Evolutionary conservation across 1,139 yeast species (phyloP).

Genomic region (Suzukiozyma palmioleophila): DNA sequence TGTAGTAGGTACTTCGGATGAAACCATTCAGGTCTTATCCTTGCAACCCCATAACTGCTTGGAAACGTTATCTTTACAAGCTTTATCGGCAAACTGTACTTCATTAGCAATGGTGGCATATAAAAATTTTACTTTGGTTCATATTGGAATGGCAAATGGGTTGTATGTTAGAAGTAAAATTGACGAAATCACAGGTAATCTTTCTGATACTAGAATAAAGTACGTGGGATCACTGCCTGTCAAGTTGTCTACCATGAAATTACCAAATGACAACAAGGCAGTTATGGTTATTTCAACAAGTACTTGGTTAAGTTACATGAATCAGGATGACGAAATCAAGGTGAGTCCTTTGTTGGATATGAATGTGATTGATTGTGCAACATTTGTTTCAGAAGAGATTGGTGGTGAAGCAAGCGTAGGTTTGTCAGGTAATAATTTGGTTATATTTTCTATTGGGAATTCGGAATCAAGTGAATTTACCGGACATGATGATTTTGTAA

Average conservation of each 20-base stretch:
- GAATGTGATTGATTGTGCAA: conserved; percentile 32
- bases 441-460: conserved; percentile 56
- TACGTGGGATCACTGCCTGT: conserved; percentile 71
- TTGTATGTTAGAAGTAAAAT: conserved; percentile 63
- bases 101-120: conserved; percentile 39
- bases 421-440: conserved; percentile 46
- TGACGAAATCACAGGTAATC: conserved; percentile 56
- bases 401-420: conserved; percentile 63
- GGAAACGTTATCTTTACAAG: conserved; percentile 63
- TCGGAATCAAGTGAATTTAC: conserved; percentile 26
- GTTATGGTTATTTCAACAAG: conserved; percentile 41
- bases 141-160: conserved; percentile 82
- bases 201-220: conserved; percentile 66
- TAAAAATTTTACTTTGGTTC: conserved; percentile 31
- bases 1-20: conserved; percentile 69
- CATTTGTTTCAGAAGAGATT: conserved; percentile 64
- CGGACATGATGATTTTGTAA: conserved; percentile 42
- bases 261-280: conserved; percentile 19
- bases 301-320: conserved; percentile 34
- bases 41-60: conserved; percentile 60
- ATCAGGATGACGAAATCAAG: conserved; percentile 24
- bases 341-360: conserved; percentile 39
- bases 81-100: conserved; percentile 55
- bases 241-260: conserved; percentile 33
- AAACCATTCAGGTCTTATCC: conserved; percentile 66